A percentile compares a stretch with the other conserved stretches of the same genome.
phyloP scores from a whole-genome alignment of 768 basidiomycete species.

The Suillus cothurnatus region DNA sequence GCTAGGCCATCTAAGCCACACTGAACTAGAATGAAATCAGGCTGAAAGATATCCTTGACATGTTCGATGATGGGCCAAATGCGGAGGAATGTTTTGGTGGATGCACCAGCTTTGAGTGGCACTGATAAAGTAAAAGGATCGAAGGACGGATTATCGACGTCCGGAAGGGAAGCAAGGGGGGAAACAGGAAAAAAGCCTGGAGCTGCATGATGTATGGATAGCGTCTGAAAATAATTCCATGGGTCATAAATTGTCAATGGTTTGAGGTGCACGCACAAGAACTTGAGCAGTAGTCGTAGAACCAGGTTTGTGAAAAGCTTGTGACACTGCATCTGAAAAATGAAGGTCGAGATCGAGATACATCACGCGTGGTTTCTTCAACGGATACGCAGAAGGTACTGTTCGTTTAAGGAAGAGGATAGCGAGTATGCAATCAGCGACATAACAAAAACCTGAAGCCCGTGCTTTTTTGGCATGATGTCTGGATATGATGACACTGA shows the following conservation, averaged over 20 bases:
- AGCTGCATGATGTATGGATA: conserved; percentile 83
- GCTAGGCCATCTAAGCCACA: conserved; percentile 88
- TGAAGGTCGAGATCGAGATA: conserved; percentile 94
- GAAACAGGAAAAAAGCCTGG: conserved; percentile 85
- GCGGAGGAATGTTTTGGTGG: conserved; percentile 56
- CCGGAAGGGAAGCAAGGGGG: conserved; percentile 48
- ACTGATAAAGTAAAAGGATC: conserved; percentile 78
- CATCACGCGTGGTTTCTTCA: conserved; percentile 64
- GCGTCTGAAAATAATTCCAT: conserved; percentile 47
- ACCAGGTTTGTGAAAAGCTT: conserved; percentile 60
- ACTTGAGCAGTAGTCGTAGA: conserved; percentile 44
- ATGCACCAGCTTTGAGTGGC: conserved; percentile 75
- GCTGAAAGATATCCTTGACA: conserved; percentile 61
- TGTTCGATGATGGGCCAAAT: conserved; percentile 69
- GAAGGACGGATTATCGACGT: conserved; percentile 31
- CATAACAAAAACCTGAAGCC: conserved; percentile 93
- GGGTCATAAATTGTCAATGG: neutral
- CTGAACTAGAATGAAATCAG: conserved; percentile 81
- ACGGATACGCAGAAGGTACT: conserved; percentile 18
- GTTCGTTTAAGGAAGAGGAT: conserved; percentile 67
- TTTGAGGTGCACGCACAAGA: conserved; percentile 37
- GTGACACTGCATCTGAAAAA: conserved; percentile 85
- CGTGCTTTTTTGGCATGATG: conserved; percentile 81
- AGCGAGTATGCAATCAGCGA: conserved; percentile 85
- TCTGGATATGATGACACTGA: conserved; percentile 35